Percentiles rank a stretch among this genome's conserved stretches.
Conservation (phyloP, 495 filamentous ascomycete genomes). For the Neurospora terricola region DNA sequence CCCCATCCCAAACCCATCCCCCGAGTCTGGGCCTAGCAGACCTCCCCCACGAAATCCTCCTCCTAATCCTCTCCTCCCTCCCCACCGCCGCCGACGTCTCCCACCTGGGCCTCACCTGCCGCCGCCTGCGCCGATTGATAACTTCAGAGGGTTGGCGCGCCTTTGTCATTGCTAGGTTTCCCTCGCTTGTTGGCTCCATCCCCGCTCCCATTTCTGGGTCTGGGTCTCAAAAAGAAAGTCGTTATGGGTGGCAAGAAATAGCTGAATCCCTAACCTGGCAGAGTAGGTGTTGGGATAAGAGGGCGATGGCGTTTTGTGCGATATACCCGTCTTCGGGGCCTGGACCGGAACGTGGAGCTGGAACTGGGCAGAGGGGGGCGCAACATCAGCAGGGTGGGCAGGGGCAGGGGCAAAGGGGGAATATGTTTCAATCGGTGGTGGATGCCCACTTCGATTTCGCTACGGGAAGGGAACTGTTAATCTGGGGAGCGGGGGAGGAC, state of each 20-base stretch:
- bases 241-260: conserved; percentile 22
- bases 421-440: conserved; percentile 27
- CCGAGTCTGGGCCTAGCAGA: neutral
- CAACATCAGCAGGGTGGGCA: too few relatives aligned
- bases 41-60: conserved; percentile 31
- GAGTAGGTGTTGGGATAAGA: conserved; percentile 33
- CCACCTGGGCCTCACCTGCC: conserved; percentile 22
- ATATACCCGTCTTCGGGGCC: conserved; percentile 1
- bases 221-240: neutral
- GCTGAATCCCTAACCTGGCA: conserved; percentile 35
- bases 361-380: too few relatives aligned
- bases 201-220: conserved; percentile 3
- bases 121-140: conserved; percentile 19
- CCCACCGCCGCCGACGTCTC: conserved; percentile 29
- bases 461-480: conserved; percentile 28
- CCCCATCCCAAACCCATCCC: too few relatives aligned
- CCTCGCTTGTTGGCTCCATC: conserved; percentile 13
- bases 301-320: conserved; percentile 23
- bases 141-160: conserved; percentile 30
- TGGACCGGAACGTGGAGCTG: too few relatives aligned
- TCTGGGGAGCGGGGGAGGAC: conserved; percentile 38
- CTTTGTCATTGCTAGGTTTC: conserved; percentile 31
- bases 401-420: conserved; percentile 4
- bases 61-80: conserved; percentile 26
- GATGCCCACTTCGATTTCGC: conserved; percentile 24